Evolutionary conservation across 1,139 yeast genomes (phyloP).

Genomic region (Petasospora rhodanensis): DNA sequence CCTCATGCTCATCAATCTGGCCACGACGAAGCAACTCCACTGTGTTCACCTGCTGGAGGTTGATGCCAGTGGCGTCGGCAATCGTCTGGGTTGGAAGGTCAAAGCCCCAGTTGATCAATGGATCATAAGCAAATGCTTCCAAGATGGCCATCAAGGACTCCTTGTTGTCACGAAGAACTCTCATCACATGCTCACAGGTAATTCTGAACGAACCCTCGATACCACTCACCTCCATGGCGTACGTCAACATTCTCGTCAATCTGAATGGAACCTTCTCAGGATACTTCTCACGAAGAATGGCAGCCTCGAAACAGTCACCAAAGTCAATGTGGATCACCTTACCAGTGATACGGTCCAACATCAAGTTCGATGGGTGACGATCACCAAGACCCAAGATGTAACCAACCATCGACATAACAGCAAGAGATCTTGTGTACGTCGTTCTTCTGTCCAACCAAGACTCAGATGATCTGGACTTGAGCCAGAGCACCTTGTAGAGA

Average conservation of each 20-base stretch:
- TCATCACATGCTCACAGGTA: conserved; percentile 96
- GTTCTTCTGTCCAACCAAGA: conserved; percentile 98
- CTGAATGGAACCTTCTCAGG: conserved; percentile 99
- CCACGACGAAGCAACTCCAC: conserved; percentile 68
- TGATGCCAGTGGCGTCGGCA: conserved; percentile 67
- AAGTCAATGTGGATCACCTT: conserved; percentile 96
- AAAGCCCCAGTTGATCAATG: conserved; percentile 97
- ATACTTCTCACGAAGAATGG: conserved; percentile 89
- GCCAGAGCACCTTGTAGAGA: conserved; percentile 91
- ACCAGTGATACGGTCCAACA: conserved; percentile 93
- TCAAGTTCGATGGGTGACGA: conserved; percentile 94
- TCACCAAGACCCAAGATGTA: conserved; percentile 95
- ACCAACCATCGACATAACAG: conserved; percentile 99
- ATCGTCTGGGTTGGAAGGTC: conserved; percentile 82
- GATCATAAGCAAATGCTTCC: conserved; percentile 98
- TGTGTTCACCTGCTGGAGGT: conserved; percentile 60
- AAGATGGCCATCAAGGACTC: conserved; percentile 97
- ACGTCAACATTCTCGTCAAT: conserved; percentile 91
- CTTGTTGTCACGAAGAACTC: conserved; percentile 85
- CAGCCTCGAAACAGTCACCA: conserved; percentile 99
- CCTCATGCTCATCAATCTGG: conserved; percentile 72
- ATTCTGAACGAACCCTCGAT: conserved; percentile 96
- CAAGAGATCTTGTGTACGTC: conserved; percentile 90
- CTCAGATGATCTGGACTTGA: conserved; percentile 92
- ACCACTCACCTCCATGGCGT: conserved; percentile 99